Evolutionary conservation across 2,329 filamentous ascomycete species (phyloP), one percentile per base, ranked within the genome.

Genomic region (Diplodia scrobiculata): DNA sequence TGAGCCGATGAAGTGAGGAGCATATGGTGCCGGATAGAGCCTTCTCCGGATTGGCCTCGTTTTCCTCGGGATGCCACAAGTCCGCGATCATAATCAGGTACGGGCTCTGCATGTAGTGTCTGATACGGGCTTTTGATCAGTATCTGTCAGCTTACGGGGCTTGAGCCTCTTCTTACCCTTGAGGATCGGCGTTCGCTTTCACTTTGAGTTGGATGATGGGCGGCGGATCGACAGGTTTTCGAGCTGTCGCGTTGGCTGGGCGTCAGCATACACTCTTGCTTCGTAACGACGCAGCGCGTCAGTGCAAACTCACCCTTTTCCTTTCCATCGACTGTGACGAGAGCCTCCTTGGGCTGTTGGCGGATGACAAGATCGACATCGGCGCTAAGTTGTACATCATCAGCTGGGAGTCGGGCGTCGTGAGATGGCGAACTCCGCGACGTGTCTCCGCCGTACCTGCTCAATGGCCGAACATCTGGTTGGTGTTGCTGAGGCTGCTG

Each of bases 211-310:
- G 88, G 53, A 96, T 82, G 71, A 96, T 91, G 50, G 92, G 92
- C 13, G 92, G 92, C 62, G 93, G 92, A 75, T 97, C 92, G 72
- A 97, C 87, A 7, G 92, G 91, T 77, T 96, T 96, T 70, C 92
- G 88, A 73, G 91, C 90, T 91, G 74, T 21, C n/a, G 36, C 5
- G 55, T 34, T 54, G 13, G 51, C 66, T 25, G 17, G 5, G 50
- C 27, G 67, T 67, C 41, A 59, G 60, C 55, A 21, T 27, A 27
- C 6, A 21, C 47, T 64, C 19, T 17, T 19, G 27, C 9, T 14
- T n/a, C 3, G 2, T 11, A 36, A 13, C 10, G 10, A 36, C 7
- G 34, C 34, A 36, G 34, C 14, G 17, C 1, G 5, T 9, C n/a
- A 19, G 11, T 29, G 58, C 48, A 45, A 51, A 70, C 77, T 63